phyloP scores from a whole-genome alignment of 345 rosid species.

The Reutealis trisperma region DNA sequence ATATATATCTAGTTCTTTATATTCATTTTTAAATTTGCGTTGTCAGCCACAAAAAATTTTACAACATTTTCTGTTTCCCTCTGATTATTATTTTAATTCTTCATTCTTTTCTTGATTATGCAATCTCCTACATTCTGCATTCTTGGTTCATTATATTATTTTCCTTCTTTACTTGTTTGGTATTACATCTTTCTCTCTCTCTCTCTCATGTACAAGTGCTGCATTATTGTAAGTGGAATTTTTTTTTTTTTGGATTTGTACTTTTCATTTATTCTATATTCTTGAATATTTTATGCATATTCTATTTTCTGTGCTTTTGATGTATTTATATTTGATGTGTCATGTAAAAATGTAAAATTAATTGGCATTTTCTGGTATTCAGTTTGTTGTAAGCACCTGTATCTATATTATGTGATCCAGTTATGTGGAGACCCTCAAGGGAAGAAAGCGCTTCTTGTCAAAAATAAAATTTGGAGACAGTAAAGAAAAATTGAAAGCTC shows the following conservation, averaged over 20 bases:
- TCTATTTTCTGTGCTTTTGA: neutral
- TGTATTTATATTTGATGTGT: neutral
- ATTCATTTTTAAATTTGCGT: neutral
- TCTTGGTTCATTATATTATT: constrained; percentile 1
- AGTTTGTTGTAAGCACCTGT: neutral
- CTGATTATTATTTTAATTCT: neutral
- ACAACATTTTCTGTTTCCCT: neutral
- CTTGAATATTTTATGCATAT: neutral
- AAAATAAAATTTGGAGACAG: constrained; percentile 83
- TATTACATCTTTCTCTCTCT: neutral
- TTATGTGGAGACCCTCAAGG: constrained; percentile 83
- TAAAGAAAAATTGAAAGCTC: constrained; percentile 86
- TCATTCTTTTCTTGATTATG: neutral
- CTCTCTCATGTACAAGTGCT: neutral
- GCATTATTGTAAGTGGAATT: neutral
- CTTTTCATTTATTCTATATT: neutral
- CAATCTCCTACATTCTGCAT: neutral
- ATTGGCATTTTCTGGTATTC: neutral
- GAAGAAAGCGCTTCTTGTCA: constrained; percentile 92
- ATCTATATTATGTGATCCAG: constrained; percentile 40
- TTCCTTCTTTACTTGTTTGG: too few relatives aligned
- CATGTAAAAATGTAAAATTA: neutral
- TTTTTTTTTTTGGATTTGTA: neutral
- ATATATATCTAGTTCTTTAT: neutral
- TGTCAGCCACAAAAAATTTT: neutral